A percentile compares a stretch with the other conserved stretches of the same genome.
These are phyloP conservation scores for Phanerochaete sordida DNA, from an alignment of 768 basidiomycete species.

Conservation along the genomic window DNA sequence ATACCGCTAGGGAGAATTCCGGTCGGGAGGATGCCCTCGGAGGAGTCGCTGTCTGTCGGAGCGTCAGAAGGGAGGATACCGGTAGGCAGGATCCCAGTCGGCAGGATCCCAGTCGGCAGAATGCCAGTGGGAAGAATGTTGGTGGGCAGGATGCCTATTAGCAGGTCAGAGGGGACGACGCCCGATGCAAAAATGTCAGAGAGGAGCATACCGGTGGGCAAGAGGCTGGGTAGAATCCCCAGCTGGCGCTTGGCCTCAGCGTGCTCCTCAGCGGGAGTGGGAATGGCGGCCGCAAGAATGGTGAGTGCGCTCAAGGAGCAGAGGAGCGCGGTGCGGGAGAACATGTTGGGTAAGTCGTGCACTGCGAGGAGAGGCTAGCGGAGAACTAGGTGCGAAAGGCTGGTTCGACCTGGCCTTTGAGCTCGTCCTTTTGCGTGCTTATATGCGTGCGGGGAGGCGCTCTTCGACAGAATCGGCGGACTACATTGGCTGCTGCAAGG, in stretches of 20 bases:
- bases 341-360: background rate
- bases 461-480: too few relatives aligned
- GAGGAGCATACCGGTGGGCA: too few relatives aligned
- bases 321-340: slow-evolving; percentile 3
- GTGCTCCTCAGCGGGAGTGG: background rate
- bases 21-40: background rate
- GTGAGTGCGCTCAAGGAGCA: background rate
- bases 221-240: too few relatives aligned
- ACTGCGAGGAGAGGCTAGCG: background rate
- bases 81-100: background rate
- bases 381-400: background rate
- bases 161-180: too few relatives aligned
- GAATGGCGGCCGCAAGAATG: slow-evolving; percentile 3
- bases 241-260: background rate
- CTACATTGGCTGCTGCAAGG: too few relatives aligned
- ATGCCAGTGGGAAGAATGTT: background rate
- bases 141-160: too few relatives aligned
- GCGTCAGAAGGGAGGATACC: background rate
- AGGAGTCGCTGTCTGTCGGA: background rate
- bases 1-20: background rate
- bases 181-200: too few relatives aligned
- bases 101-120: background rate
- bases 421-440: background rate
- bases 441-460: background rate
- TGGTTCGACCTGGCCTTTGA: background rate